phyloP scores from a whole-genome alignment of 768 basidiomycete species.

The Tulasnella sp. region DNA sequence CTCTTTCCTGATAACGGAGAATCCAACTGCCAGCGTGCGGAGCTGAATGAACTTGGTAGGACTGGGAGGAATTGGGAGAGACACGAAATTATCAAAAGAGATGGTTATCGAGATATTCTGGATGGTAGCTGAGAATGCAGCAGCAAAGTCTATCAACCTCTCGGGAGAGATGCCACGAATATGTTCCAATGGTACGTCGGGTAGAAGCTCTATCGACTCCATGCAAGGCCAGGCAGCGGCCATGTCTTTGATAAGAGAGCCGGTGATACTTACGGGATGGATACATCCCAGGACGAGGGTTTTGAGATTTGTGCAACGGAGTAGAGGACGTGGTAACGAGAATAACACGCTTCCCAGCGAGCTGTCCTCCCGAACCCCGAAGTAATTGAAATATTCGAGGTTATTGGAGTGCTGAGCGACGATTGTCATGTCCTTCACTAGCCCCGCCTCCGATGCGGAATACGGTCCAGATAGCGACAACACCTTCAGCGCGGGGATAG shows the following conservation, averaged over 20 bases:
- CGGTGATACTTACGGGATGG: neutral
- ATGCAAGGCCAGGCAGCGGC: neutral
- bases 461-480: neutral
- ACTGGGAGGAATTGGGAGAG: neutral
- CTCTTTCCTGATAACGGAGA: neutral
- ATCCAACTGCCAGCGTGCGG: neutral
- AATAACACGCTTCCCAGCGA: neutral
- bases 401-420: neutral
- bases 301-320: neutral
- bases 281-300: neutral
- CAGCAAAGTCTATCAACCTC: neutral
- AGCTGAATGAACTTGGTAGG: neutral
- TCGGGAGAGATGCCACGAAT: neutral
- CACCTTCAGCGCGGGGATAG: neutral
- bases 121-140: neutral
- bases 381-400: neutral
- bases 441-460: neutral
- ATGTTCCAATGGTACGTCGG: neutral
- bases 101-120: neutral
- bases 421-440: neutral
- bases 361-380: neutral
- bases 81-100: neutral
- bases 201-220: neutral
- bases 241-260: neutral
- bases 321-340: neutral